Conservation (phyloP, 257 asterid species). For the Paraleonurus japonicus region DNA sequence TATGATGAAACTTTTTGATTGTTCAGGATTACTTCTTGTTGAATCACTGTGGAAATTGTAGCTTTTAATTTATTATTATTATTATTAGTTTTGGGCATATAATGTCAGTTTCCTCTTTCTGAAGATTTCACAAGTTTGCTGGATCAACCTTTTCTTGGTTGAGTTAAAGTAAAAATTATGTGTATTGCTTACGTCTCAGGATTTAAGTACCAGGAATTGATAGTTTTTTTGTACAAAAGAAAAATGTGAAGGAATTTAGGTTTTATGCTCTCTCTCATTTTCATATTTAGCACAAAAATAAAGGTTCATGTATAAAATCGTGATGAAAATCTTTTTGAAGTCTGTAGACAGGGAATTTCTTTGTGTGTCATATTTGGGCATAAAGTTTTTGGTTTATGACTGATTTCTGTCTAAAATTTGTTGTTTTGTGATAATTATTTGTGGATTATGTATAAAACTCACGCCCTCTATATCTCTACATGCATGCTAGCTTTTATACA, state of each 20-base stretch:
- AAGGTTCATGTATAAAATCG: background rate
- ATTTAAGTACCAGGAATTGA: background rate
- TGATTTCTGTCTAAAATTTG: conserved; percentile 14
- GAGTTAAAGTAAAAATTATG: background rate
- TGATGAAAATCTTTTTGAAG: conserved; percentile 5
- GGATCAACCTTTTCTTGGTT: background rate
- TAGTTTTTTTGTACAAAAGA: background rate
- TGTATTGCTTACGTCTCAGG: background rate
- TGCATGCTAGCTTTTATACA: conserved; percentile 21
- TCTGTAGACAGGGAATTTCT: background rate
- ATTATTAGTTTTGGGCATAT: background rate
- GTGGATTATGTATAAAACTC: background rate
- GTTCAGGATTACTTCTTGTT: conserved; percentile 15
- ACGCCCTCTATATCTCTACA: background rate
- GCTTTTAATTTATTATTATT: background rate
- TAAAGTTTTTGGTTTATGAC: background rate
- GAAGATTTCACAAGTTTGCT: background rate
- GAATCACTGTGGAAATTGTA: background rate
- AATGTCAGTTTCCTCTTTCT: background rate
- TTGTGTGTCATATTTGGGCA: background rate
- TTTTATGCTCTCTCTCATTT: background rate
- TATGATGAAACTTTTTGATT: background rate
- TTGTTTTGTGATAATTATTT: background rate
- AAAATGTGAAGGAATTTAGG: background rate
- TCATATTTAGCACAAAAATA: background rate